These are phyloP conservation scores for Plenodomus lindquistii DNA, from an alignment of 2,329 filamentous ascomycete species.

Conservation along the genomic window DNA sequence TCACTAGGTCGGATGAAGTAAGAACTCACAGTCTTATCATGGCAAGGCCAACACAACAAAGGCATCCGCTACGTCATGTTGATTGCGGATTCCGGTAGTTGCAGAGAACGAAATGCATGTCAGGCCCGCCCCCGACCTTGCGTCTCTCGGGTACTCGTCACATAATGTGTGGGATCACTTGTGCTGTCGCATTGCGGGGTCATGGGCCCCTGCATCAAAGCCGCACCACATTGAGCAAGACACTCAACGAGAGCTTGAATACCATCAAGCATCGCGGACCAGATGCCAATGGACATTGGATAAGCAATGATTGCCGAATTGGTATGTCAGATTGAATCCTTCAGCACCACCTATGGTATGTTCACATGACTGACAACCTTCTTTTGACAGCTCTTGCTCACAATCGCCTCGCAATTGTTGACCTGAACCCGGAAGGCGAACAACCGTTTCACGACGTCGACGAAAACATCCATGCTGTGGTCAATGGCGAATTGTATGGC, in stretches of 20 bases:
- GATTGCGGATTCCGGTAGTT: neutral
- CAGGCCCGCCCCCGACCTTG: neutral
- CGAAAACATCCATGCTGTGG: slow-evolving; percentile 55
- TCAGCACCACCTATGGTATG: too few relatives aligned
- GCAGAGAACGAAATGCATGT: neutral
- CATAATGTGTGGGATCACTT: slow-evolving; percentile 21
- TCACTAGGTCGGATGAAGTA: neutral
- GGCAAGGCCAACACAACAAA: neutral
- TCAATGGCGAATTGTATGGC: slow-evolving; percentile 65
- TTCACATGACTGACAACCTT: slow-evolving; percentile 12
- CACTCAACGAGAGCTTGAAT: slow-evolving; percentile 17
- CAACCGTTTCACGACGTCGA: slow-evolving; percentile 30
- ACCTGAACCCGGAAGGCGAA: slow-evolving; percentile 23
- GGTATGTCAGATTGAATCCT: slow-evolving; percentile 39
- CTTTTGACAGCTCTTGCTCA: slow-evolving; percentile 25
- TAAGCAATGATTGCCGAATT: slow-evolving; percentile 49
- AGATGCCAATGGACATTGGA: slow-evolving; percentile 52
- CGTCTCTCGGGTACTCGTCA: neutral
- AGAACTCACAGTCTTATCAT: neutral
- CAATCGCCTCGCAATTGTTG: slow-evolving; percentile 31
- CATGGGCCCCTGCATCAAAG: slow-evolving; percentile 9
- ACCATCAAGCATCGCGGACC: slow-evolving; percentile 51
- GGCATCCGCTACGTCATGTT: neutral
- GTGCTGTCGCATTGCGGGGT: slow-evolving; percentile 16
- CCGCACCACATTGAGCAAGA: slow-evolving; percentile 7